phyloP scores from a whole-genome alignment of 2,329 filamentous ascomycete genomes.

The Colletotrichum agaves region DNA sequence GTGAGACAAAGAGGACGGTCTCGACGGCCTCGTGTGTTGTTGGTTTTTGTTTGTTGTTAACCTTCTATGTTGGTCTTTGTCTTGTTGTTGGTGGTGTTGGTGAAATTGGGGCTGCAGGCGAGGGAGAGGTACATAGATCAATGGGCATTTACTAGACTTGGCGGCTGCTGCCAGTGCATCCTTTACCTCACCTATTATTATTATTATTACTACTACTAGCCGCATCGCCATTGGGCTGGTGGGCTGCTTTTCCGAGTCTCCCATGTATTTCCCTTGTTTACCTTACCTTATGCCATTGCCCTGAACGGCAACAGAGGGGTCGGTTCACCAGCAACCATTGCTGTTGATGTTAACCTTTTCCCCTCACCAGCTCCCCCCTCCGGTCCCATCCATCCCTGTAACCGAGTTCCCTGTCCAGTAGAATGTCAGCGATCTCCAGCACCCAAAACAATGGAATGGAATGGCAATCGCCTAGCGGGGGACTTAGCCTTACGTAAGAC shows the following conservation, averaged over 20 bases:
- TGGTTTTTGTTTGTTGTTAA: neutral
- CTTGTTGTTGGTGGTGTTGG: neutral
- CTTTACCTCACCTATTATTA: no score
- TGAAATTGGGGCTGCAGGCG: no score
- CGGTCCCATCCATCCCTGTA: neutral
- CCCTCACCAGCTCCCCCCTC: slow-evolving; percentile 1
- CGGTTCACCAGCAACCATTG: slow-evolving; percentile 36
- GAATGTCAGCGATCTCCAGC: slow-evolving; percentile 20
- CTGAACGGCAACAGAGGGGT: slow-evolving; percentile 14
- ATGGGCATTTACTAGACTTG: no score
- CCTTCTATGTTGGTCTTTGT: neutral
- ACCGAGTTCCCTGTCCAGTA: slow-evolving; percentile 28
- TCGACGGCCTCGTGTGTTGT: slow-evolving; percentile 1
- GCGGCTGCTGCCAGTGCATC: no score
- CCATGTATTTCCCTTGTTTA: no score
- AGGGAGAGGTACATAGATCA: no score
- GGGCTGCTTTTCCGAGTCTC: no score
- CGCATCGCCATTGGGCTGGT: no score
- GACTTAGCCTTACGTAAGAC: neutral
- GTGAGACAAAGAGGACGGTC: slow-evolving; percentile 5
- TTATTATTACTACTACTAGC: no score
- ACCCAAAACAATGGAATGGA: slow-evolving; percentile 6
- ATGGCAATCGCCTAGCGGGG: no score
- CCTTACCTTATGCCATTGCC: slow-evolving; percentile 15
- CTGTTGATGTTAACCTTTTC: slow-evolving; percentile 24